A percentile compares a stretch with the other conserved stretches of the same genome.
Evolutionary conservation across 1,139 yeast species (phyloP).

Genomic region (Torulaspora globosa): DNA sequence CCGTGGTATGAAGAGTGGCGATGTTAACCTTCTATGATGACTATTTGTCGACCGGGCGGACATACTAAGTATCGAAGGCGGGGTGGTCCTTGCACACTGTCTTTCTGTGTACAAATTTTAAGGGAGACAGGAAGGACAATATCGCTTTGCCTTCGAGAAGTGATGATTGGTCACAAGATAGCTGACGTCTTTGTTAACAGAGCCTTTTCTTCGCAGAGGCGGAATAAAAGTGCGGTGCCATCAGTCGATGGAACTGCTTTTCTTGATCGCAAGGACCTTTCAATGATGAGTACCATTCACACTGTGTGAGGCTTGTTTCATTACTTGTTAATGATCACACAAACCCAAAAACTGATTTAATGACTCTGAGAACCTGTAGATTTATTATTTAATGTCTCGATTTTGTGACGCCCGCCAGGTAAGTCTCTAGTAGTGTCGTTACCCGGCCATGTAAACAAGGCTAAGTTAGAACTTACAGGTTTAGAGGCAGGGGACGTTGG

Average conservation of each 20-base stretch:
- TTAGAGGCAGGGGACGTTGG: no score
- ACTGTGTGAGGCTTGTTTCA: conserved; percentile 38
- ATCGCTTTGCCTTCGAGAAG: conserved; percentile 31
- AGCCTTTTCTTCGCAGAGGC: neutral
- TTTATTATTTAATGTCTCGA: neutral
- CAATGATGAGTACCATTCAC: conserved; percentile 39
- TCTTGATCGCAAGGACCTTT: conserved; percentile 1
- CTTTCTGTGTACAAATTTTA: conserved; percentile 38
- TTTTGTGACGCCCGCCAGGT: neutral
- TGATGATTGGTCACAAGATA: conserved; percentile 41
- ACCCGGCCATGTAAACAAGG: neutral
- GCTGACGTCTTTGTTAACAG: conserved; percentile 29
- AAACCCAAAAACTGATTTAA: conserved; percentile 38
- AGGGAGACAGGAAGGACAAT: conserved; percentile 28
- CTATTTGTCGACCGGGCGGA: conserved; percentile 42
- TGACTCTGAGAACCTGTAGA: conserved; percentile 35
- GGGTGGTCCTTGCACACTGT: conserved; percentile 26
- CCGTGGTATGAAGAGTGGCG: conserved; percentile 2
- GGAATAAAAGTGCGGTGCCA: conserved; percentile 4
- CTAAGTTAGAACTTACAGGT: neutral
- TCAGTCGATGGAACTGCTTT: conserved; percentile 13
- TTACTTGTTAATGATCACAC: conserved; percentile 36
- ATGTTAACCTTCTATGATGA: conserved; percentile 32
- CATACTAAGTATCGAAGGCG: conserved; percentile 36
- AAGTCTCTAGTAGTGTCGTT: neutral